These are phyloP conservation scores for Arthonia radiata DNA, from an alignment of 495 filamentous ascomycete species.

Conservation along the genomic window DNA sequence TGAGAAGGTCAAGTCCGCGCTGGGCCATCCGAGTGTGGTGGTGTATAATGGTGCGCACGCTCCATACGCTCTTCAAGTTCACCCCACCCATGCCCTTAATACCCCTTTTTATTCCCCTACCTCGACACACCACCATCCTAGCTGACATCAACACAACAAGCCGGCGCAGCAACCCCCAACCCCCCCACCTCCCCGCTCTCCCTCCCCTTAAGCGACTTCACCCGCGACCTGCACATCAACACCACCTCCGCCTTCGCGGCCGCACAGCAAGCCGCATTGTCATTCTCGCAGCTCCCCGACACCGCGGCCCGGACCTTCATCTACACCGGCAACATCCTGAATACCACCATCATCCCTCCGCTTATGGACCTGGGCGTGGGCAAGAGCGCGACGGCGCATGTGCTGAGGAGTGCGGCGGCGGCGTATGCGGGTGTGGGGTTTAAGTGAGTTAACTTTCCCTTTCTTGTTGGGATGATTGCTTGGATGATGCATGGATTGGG, in stretches of 20 bases:
- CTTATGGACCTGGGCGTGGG: slow-evolving; percentile 18
- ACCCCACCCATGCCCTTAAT: slow-evolving; percentile 3
- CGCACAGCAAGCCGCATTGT: slow-evolving; percentile 17
- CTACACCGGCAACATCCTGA: slow-evolving; percentile 24
- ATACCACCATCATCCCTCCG: slow-evolving; percentile 10
- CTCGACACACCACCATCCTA: too few species aligned
- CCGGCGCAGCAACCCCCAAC: slow-evolving; percentile 5
- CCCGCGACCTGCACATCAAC: slow-evolving; percentile 18
- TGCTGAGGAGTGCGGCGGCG: slow-evolving; percentile 16
- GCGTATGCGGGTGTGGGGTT: slow-evolving; percentile 20
- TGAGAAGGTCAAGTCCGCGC: slow-evolving; percentile 12
- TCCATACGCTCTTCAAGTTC: slow-evolving; percentile 1
- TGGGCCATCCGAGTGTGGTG: slow-evolving; percentile 22
- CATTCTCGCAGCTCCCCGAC: slow-evolving; percentile 15
- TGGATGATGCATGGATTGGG: too few species aligned
- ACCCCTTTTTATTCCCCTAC: too few species aligned
- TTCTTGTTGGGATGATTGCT: too few species aligned
- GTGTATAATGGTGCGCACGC: slow-evolving; percentile 23
- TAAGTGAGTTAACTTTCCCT: slow-evolving; percentile 14
- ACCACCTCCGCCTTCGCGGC: slow-evolving; percentile 19
- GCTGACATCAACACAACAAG: too few species aligned
- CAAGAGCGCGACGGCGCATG: slow-evolving; percentile 20
- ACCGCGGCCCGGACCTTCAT: slow-evolving; percentile 20
- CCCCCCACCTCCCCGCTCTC: slow-evolving; percentile 13
- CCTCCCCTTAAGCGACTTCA: slow-evolving; percentile 14